phyloP scores from a whole-genome alignment of 768 basidiomycete genomes.

The Suillus placidus region DNA sequence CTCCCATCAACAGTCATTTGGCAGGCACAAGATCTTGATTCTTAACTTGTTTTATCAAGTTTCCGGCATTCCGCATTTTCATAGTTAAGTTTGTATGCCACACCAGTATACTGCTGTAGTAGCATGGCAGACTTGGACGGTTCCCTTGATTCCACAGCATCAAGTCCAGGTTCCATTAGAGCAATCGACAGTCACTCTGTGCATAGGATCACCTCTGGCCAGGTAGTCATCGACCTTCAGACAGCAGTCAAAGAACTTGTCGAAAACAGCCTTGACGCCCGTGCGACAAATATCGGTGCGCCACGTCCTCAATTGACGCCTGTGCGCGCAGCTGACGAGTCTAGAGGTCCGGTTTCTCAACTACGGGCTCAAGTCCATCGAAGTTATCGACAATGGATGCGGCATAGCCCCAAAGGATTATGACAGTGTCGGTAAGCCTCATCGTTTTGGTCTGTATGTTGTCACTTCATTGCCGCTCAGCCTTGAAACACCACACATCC shows the following conservation, averaged over 20 bases:
- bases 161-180: constrained; percentile 33
- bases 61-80: background rate
- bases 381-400: constrained; percentile 90
- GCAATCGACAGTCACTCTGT: constrained; percentile 78
- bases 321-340: constrained; percentile 7
- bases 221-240: constrained; percentile 92
- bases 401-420: constrained; percentile 83
- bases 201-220: constrained; percentile 91
- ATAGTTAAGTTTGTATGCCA: background rate
- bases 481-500: constrained; percentile 91
- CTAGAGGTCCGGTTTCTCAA: constrained; percentile 82
- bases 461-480: constrained; percentile 40
- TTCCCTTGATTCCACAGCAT: background rate
- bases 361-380: constrained; percentile 77
- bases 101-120: background rate
- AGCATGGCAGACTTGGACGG: background rate
- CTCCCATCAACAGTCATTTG: background rate
- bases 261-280: constrained; percentile 95
- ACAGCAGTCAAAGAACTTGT: constrained; percentile 95
- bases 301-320: background rate
- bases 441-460: background rate
- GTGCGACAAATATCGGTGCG: constrained; percentile 83
- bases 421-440: constrained; percentile 68
- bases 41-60: background rate
- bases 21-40: background rate